Base-by-base conservation (phyloP, 805 yeast genomes). In the Kregervanrija fluxuum region DNA sequence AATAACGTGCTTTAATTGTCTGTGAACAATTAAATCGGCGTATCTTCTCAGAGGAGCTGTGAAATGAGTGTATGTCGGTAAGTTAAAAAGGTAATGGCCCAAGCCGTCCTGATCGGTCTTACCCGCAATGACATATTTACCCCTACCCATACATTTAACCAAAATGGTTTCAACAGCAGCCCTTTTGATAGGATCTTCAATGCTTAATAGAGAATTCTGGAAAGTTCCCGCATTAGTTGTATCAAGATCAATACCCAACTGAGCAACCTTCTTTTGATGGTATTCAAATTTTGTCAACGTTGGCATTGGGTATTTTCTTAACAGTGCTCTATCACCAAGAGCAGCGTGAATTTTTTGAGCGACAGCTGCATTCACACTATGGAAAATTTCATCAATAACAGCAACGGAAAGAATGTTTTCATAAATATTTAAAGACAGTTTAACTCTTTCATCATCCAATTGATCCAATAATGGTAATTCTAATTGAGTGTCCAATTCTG, bases 31-130 rank as follows among this genome's bases (percentile, higher is more conserved):
- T 42, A 87, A 73, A 62, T 93, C 99, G 1, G 95, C 89, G 62
- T 90, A 93, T 56, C 99, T 76, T 61, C 95, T 77, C 59, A 88
- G 69, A 12, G 99, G 98, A 1, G 95, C 78, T n/a, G 86, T 84
- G 69, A 90, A 90, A 64, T 91, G 97, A 0, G 98, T 87, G 62
- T 87, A 93, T 37, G 88, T 69, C 30, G 96, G 95, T 46, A 85
- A 62, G 51, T 88, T 88, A 60, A 83, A 77, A 58, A 85, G 76
- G 64, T 85, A 93, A 57, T 91, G 95, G 10, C 82, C 82, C 59
- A 75, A 78, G 48, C 75, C 79, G 51, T 83, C 91, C 3, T 86
- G 79, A 53, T 88, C 95, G 42, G 81, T 82, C 59, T 81, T 82
- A 30, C 95, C 97, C 9, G 96, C 95, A 57, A 89, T 77, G 49